A percentile compares a stretch with the other conserved stretches of the same genome.
Conservation (phyloP, 352 stramenopile species). For the Phytophthora pini region DNA sequence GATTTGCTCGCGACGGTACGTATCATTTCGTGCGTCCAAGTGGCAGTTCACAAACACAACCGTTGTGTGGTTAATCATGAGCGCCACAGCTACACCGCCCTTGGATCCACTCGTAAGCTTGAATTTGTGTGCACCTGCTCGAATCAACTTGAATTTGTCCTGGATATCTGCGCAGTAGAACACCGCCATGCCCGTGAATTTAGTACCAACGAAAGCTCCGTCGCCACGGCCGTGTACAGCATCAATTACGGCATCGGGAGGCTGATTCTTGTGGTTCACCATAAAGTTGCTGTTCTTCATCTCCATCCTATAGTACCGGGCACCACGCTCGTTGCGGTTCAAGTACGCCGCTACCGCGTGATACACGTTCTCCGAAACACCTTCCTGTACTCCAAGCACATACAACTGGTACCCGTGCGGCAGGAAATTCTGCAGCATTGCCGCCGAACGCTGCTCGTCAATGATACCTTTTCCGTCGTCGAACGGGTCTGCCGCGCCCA, state of each 20-base stretch:
- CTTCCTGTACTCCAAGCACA: constrained; percentile 85
- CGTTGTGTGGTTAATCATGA: constrained; percentile 79
- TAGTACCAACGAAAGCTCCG: constrained; percentile 83
- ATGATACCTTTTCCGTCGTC: constrained; percentile 74
- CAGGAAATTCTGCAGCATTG: constrained; percentile 80
- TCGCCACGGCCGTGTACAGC: constrained; percentile 82
- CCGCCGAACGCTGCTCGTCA: constrained; percentile 70
- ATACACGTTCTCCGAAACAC: constrained; percentile 87
- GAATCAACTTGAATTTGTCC: constrained; percentile 76
- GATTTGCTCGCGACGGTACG: constrained; percentile 85
- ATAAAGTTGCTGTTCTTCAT: constrained; percentile 79
- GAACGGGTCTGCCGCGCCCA: constrained; percentile 84
- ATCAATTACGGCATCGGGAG: constrained; percentile 74
- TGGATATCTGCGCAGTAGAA: constrained; percentile 68
- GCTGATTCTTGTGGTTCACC: constrained; percentile 71
- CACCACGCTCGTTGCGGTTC: constrained; percentile 69
- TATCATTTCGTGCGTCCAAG: constrained; percentile 82
- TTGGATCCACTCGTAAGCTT: constrained; percentile 83
- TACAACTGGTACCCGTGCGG: constrained; percentile 89
- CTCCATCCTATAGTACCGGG: constrained; percentile 75
- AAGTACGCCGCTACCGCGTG: constrained; percentile 80
- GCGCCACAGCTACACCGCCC: constrained; percentile 75
- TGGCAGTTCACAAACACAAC: constrained; percentile 90
- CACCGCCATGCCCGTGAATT: constrained; percentile 86
- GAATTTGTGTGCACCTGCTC: constrained; percentile 83